Evolutionary conservation across 192 early-diverging fungal species (phyloP), one percentile per base, ranked within the genome.

Genomic region (Coemansia sp.): DNA sequence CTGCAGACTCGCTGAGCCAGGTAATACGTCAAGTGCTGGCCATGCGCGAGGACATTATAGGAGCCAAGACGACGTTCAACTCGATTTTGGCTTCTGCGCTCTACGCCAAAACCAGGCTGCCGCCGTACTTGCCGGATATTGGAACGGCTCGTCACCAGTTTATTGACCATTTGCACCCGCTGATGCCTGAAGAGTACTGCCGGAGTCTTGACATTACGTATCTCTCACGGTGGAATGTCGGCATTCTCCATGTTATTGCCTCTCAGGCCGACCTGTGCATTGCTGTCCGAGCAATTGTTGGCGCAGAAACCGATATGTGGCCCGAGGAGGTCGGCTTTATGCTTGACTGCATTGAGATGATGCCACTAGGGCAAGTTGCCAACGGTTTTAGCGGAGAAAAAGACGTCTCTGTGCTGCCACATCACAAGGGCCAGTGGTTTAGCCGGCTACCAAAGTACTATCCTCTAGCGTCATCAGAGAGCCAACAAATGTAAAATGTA

Each of bases 41-140:
- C 2, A 67, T 70, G 68, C 74, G 74, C n/a, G 74, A 76, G 48
- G 74, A 76, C 32, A 70, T 76, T 41, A 34, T 76, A 15, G 74
- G 74, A 8, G 65, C 68, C 3, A 76, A 76, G 14, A 60, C 56
- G 1, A 52, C 53, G 2, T 76, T 76, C 32, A 76, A 76, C 46
- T 63, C 56, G 38, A 63, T 67, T 0, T 38, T 76, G 27, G 68
- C 68, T 0, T 56, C 63, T 1, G 68, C 74, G 3, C 42, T 76
- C 8, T 14, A 52, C 2, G 36, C 64, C 4, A 56, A 56, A 8
- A 50, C 42, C 1, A 34, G 65, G 32, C 43, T 76, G 42, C 74
- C 74, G 8, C 64, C 67, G 5, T 76, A 70, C 56, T 18, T 76
- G 52, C 74, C 74, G 0, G 68, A 76, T 36, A 56, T 76, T 6